phyloP scores from a whole-genome alignment of 306 rosid species.

The Rosa persica region DNA sequence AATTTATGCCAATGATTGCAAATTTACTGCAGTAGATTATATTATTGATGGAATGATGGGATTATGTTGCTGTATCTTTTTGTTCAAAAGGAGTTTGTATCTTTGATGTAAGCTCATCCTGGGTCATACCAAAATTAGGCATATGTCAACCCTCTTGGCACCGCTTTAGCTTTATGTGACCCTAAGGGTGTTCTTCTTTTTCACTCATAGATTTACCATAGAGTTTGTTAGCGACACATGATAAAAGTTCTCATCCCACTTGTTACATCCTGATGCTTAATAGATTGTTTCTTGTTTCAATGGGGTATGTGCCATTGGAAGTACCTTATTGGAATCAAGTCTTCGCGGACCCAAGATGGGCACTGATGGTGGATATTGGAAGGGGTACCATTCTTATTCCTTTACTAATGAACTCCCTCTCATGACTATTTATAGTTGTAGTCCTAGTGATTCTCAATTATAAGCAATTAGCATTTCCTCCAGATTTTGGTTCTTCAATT shows the following conservation, averaged over 20 bases:
- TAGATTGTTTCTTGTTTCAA: conserved; percentile 2
- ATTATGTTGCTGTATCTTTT: neutral
- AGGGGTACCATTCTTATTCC: conserved; percentile 49
- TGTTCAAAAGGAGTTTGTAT: too few relatives aligned
- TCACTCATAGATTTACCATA: neutral
- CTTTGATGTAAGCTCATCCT: too few relatives aligned
- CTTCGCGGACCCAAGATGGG: conserved; percentile 69
- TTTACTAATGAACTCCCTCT: neutral
- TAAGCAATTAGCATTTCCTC: neutral
- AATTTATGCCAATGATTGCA: too few relatives aligned
- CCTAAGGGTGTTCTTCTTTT: neutral
- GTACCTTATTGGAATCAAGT: conserved; percentile 74
- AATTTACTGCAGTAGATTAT: too few relatives aligned
- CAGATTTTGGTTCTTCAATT: neutral
- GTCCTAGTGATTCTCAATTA: neutral
- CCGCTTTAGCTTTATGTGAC: conserved; percentile 65
- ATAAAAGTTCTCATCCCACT: neutral
- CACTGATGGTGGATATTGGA: conserved; percentile 89
- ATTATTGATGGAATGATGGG: neutral
- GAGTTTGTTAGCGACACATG: neutral
- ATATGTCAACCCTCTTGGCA: neutral
- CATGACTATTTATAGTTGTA: neutral
- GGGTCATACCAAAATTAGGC: too few relatives aligned
- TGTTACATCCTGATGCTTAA: neutral
- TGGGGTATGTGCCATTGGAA: conserved; percentile 51